These are phyloP conservation scores for Canavalia gladiata DNA, from an alignment of 306 rosid species.

Conservation along the genomic window DNA sequence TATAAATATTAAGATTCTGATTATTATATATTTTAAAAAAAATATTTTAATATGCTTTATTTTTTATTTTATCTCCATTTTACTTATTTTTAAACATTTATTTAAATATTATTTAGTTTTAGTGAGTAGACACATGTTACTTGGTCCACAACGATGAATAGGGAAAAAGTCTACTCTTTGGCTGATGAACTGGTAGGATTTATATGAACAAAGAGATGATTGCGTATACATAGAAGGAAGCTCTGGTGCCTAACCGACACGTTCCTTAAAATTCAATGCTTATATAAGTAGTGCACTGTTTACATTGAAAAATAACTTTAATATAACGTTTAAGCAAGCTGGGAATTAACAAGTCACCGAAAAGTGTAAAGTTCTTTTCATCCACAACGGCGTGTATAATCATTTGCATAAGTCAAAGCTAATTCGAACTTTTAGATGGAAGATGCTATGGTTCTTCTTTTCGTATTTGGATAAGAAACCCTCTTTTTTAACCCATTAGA, in stretches of 20 bases:
- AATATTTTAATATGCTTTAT: too few relatives aligned
- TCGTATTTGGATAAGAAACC: neutral
- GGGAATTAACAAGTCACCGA: neutral
- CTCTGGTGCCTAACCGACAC: neutral
- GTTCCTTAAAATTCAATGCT: neutral
- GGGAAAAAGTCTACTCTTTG: neutral
- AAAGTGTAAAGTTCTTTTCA: neutral
- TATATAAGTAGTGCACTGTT: neutral
- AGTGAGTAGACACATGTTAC: neutral
- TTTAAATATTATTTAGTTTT: neutral
- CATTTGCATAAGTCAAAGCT: slow-evolving; percentile 25
- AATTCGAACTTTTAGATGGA: neutral
- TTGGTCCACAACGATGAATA: neutral
- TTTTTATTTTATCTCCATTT: too few relatives aligned
- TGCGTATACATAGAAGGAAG: neutral
- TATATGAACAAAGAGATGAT: neutral
- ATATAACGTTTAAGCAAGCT: neutral
- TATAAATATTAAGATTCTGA: neutral
- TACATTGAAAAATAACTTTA: neutral
- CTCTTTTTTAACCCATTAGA: neutral
- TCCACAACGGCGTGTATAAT: neutral
- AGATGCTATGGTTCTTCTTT: slow-evolving; percentile 5
- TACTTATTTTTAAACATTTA: neutral
- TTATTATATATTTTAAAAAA: too few relatives aligned
- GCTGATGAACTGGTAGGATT: neutral